Evolutionary conservation across 2,329 filamentous ascomycete genomes (phyloP).

Genomic region (Stagonosporopsis cucurbitacearum): DNA sequence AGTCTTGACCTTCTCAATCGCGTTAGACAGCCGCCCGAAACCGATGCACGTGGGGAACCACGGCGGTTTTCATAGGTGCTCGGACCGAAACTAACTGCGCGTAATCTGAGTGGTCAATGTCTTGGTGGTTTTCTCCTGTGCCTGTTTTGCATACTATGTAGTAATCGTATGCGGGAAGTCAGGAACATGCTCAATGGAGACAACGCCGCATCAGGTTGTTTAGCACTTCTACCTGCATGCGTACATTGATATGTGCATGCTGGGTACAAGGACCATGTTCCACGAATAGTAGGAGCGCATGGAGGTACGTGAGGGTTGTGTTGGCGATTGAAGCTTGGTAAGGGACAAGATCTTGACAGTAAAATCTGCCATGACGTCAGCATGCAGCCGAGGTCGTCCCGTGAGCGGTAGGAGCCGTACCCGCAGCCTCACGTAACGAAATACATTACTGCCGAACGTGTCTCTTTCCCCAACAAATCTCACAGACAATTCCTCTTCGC

Average conservation of each 20-base stretch:
- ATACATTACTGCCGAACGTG: not conserved
- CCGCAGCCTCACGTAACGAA: not conserved
- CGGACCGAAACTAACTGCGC: not conserved
- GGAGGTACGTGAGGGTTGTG: not conserved
- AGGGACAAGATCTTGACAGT: conserved; percentile 6
- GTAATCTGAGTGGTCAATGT: not conserved
- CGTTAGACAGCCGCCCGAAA: conserved; percentile 22
- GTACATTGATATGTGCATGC: conserved; percentile 2
- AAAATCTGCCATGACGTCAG: conserved; percentile 3
- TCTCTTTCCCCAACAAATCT: not conserved
- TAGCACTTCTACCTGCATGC: not conserved
- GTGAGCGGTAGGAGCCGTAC: conserved; percentile 14
- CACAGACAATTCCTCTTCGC: not conserved
- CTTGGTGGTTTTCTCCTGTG: not conserved
- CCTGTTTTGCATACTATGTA: not conserved
- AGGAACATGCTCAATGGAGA: not conserved
- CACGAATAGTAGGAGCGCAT: not conserved
- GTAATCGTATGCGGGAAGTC: not conserved
- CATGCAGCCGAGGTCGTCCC: not conserved
- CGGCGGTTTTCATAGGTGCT: conserved; percentile 9
- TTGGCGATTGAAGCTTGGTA: conserved; percentile 5
- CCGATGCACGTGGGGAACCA: conserved; percentile 18
- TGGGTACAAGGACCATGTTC: not conserved
- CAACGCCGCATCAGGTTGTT: not conserved
- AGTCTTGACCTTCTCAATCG: conserved; percentile 33